Conservation (phyloP, 305 asterid species). For the Solanum hybrid region DNA sequence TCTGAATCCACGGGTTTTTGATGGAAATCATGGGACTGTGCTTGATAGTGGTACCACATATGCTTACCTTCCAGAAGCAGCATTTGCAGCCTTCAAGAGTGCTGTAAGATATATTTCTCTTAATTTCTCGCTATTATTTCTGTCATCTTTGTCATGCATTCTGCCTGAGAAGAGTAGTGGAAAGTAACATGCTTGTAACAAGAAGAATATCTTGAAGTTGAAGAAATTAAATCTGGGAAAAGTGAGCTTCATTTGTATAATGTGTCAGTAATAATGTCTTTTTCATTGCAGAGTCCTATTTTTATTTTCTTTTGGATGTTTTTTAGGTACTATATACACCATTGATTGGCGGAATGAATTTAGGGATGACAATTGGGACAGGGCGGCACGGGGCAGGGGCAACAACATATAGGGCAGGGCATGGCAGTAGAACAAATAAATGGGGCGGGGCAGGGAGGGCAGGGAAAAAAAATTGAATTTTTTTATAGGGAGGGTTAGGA, state of each 20-base stretch:
- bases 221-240: background rate
- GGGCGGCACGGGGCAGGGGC: background rate
- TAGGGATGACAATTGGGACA: background rate
- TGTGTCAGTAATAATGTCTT: background rate
- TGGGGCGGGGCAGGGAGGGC: background rate
- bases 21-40: conserved; percentile 81
- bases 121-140: background rate
- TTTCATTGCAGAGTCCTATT: background rate
- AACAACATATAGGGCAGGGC: background rate
- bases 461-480: background rate
- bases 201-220: conserved; percentile 1
- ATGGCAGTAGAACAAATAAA: background rate
- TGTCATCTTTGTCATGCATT: background rate
- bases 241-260: background rate
- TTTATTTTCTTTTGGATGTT: background rate
- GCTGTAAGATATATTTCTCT: conserved; percentile 49
- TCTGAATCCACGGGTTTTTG: conserved; percentile 57
- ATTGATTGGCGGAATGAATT: background rate
- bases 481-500: background rate
- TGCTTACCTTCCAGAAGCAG: conserved; percentile 83
- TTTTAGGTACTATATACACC: background rate
- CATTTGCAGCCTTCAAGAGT: conserved; percentile 63
- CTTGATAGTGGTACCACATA: conserved; percentile 97
- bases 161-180: background rate
- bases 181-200: background rate